Evolutionary conservation across 2,329 filamentous ascomycete genomes (phyloP).

Genomic region (Diaporthe destruens): DNA sequence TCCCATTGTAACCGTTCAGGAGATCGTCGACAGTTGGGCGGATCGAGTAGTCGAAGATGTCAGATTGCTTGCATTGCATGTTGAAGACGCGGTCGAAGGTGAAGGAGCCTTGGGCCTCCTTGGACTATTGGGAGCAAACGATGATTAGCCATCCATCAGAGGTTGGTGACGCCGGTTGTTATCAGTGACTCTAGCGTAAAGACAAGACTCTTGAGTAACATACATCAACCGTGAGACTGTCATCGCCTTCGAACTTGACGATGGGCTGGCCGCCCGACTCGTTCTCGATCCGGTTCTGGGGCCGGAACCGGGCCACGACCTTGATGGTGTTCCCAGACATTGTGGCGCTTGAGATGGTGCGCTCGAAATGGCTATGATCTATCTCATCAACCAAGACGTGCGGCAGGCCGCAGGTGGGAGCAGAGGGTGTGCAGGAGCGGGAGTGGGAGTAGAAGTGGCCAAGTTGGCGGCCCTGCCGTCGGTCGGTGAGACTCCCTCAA

Average conservation of each 20-base stretch:
- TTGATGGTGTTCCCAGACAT: constrained; percentile 77
- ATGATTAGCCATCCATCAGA: constrained; percentile 17
- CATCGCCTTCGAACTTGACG: constrained; percentile 87
- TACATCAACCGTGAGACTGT: constrained; percentile 90
- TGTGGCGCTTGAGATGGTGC: constrained; percentile 51
- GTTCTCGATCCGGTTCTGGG: constrained; percentile 95
- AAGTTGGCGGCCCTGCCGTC: constrained; percentile 39
- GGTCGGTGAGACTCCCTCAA: constrained; percentile 34
- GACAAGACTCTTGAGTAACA: constrained; percentile 50
- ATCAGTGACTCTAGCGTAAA: neutral
- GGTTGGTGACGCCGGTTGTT: neutral
- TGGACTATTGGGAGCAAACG: constrained; percentile 68
- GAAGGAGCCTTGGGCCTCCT: constrained; percentile 85
- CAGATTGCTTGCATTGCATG: constrained; percentile 88
- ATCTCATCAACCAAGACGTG: constrained; percentile 46
- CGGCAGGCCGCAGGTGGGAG: constrained; percentile 37
- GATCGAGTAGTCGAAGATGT: constrained; percentile 99
- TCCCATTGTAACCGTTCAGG: constrained; percentile 98
- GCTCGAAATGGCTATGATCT: constrained; percentile 45
- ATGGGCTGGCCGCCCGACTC: constrained; percentile 92
- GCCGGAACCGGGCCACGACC: constrained; percentile 98
- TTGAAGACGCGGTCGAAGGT: constrained; percentile 99
- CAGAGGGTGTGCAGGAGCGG: constrained; percentile 7
- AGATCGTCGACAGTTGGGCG: constrained; percentile 97
- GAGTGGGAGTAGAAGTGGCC: constrained; percentile 34